Evolutionary conservation across 208 protist genomes (phyloP).

Genomic region (Leishmania tarentolae): DNA sequence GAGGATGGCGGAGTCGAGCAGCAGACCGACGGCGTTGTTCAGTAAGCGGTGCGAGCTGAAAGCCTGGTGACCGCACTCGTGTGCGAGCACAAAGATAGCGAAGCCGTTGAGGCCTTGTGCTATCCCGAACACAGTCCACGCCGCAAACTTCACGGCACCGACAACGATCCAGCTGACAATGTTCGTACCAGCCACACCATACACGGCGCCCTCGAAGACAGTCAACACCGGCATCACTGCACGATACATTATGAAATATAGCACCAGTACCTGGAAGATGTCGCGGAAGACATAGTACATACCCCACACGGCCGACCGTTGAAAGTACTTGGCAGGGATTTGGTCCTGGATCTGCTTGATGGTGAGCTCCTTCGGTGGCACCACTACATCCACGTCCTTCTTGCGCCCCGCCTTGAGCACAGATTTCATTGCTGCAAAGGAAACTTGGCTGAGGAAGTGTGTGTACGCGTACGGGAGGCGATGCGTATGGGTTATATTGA

Average conservation of each 20-base stretch:
- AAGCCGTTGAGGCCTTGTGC: slow-evolving; percentile 86
- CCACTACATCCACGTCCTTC: slow-evolving; percentile 70
- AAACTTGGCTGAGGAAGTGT: background rate
- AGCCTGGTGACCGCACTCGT: slow-evolving; percentile 95
- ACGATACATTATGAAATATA: slow-evolving; percentile 62
- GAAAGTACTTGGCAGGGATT: slow-evolving; percentile 80
- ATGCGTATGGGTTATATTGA: background rate
- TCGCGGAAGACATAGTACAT: slow-evolving; percentile 68
- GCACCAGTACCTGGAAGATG: slow-evolving; percentile 49
- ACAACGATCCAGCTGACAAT: slow-evolving; percentile 17
- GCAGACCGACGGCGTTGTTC: slow-evolving; percentile 90
- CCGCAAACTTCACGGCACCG: slow-evolving; percentile 31
- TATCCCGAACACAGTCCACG: slow-evolving; percentile 78
- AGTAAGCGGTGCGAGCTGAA: slow-evolving; percentile 79
- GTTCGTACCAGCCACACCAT: slow-evolving; percentile 8
- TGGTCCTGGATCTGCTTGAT: slow-evolving; percentile 76
- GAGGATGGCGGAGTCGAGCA: slow-evolving; percentile 89
- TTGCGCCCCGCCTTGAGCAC: slow-evolving; percentile 56
- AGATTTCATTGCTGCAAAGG: slow-evolving; percentile 40
- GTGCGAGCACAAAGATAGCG: slow-evolving; percentile 93
- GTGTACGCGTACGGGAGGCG: background rate
- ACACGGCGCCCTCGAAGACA: slow-evolving; percentile 19
- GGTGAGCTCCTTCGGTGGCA: slow-evolving; percentile 64
- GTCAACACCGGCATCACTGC: slow-evolving; percentile 41
- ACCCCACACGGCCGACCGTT: slow-evolving; percentile 47